phyloP scores from a whole-genome alignment of 2,329 filamentous ascomycete species.

The Lanzia echinophila region DNA sequence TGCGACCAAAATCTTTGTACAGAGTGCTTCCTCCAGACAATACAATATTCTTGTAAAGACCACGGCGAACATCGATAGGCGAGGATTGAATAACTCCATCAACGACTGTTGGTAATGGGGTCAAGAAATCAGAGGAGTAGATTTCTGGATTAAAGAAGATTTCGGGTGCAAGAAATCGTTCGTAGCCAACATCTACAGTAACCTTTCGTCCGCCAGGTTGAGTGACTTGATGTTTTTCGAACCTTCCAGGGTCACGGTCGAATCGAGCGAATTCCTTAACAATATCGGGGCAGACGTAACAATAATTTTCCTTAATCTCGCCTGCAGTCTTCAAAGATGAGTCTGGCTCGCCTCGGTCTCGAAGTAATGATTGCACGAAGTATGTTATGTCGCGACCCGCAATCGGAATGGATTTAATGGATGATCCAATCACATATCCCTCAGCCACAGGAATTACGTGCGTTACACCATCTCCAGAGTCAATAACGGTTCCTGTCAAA shows the following conservation, averaged over 20 bases:
- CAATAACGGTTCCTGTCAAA: conserved; percentile 93
- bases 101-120: conserved; percentile 86
- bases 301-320: conserved; percentile 97
- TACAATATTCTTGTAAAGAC: conserved; percentile 99
- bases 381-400: conserved; percentile 98
- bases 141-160: conserved; percentile 99
- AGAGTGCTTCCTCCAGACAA: conserved; percentile 93
- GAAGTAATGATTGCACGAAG: conserved; percentile 92
- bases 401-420: conserved; percentile 98
- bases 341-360: conserved; percentile 93
- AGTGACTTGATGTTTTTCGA: conserved; percentile 81
- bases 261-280: conserved; percentile 97
- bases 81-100: conserved; percentile 96
- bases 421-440: conserved; percentile 97
- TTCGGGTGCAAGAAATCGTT: conserved; percentile 94
- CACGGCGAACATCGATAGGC: conserved; percentile 92
- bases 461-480: conserved; percentile 97
- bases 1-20: conserved; percentile 96
- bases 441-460: conserved; percentile 98
- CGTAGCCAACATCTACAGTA: conserved; percentile 89
- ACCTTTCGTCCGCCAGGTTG: conserved; percentile 81
- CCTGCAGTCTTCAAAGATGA: conserved; percentile 96
- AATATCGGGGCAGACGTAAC: conserved; percentile 96
- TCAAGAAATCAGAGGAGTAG: conserved; percentile 97
- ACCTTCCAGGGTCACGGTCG: conserved; percentile 85